These are phyloP conservation scores for Rhizopogon rudus DNA, from an alignment of 768 basidiomycete genomes.

Conservation along the genomic window DNA sequence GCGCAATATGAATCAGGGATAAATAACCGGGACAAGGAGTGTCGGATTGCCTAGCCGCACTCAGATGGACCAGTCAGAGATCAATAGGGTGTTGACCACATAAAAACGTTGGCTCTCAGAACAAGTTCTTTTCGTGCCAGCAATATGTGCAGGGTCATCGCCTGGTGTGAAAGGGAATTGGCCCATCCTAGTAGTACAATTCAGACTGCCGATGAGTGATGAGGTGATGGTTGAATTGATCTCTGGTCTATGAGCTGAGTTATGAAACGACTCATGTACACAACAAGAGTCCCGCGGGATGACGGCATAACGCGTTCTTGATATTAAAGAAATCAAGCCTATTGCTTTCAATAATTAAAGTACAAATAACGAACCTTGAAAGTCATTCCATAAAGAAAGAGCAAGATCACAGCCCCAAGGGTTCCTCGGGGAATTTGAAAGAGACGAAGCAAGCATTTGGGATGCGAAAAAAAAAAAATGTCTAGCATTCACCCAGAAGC, in stretches of 20 bases:
- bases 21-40: not conserved
- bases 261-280: not conserved
- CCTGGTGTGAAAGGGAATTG: not conserved
- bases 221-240: not conserved
- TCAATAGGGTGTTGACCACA: not conserved
- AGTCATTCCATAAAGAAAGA: not conserved
- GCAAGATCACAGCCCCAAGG: not conserved
- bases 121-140: not conserved
- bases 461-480: too few relatives aligned
- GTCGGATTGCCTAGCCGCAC: not conserved
- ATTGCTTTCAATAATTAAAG: not conserved
- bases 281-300: not conserved
- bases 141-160: not conserved
- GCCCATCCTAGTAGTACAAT: not conserved
- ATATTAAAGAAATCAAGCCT: not conserved
- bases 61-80: not conserved
- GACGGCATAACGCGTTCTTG: not conserved
- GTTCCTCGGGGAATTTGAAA: not conserved
- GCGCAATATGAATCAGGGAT: not conserved
- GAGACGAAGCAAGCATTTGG: not conserved
- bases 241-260: not conserved
- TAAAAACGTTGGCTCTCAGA: not conserved
- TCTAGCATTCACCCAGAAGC: not conserved
- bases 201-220: not conserved
- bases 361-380: not conserved